These are phyloP conservation scores for Sinapis alba DNA, from an alignment of 441 rosid species.

Conservation along the genomic window DNA sequence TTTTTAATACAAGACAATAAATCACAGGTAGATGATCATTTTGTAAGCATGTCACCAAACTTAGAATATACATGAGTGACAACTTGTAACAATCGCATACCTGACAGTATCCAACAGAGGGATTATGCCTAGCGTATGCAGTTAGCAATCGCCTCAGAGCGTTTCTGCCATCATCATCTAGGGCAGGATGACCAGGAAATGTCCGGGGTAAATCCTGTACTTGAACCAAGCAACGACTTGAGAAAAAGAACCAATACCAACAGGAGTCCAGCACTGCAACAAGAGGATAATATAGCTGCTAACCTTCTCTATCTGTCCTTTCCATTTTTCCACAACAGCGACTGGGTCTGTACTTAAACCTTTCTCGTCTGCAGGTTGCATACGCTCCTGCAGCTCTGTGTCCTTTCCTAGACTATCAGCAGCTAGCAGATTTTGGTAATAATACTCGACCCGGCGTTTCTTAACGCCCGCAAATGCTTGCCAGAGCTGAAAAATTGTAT, in stretches of 20 bases:
- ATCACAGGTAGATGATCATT: constrained; percentile 1
- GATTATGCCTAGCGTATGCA: constrained; percentile 96
- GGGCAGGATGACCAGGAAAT: constrained; percentile 96
- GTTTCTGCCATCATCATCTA: constrained; percentile 91
- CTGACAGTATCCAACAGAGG: constrained; percentile 98
- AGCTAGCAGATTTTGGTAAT: constrained; percentile 72
- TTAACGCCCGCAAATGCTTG: constrained; percentile 92
- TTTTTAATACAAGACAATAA: neutral
- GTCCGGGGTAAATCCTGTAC: constrained; percentile 96
- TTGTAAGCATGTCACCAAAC: constrained; percentile 6
- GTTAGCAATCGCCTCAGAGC: constrained; percentile 93
- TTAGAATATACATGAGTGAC: constrained; percentile 13
- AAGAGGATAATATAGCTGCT: constrained; percentile 30
- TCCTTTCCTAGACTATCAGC: constrained; percentile 52
- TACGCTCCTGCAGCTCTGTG: constrained; percentile 36
- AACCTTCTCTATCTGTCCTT: constrained; percentile 97
- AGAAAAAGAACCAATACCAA: constrained; percentile 28
- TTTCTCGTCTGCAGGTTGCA: constrained; percentile 41
- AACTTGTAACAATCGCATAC: constrained; percentile 41
- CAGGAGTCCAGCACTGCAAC: constrained; percentile 19
- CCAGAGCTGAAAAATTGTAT: constrained; percentile 74
- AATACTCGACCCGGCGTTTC: constrained; percentile 74
- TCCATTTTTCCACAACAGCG: constrained; percentile 82
- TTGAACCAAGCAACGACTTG: constrained; percentile 34
- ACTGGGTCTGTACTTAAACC: constrained; percentile 48